These are phyloP conservation scores for Heteromeles arbutifolia DNA, from an alignment of 306 rosid genomes.

Conservation along the genomic window DNA sequence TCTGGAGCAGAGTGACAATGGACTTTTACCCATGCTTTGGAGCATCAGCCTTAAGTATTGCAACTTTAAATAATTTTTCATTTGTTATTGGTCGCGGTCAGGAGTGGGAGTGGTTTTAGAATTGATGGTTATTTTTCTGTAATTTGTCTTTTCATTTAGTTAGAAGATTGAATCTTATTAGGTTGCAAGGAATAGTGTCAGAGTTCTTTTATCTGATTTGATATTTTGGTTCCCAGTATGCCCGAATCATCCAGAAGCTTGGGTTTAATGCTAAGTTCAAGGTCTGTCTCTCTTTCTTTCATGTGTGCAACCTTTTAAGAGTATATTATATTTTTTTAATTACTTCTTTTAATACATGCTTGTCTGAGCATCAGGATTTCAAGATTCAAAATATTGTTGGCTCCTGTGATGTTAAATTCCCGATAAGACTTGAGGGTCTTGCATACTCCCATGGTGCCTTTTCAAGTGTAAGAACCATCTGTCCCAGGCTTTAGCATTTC, in stretches of 20 bases:
- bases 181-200: background rate
- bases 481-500: background rate
- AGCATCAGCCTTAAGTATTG: background rate
- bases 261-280: slow-evolving; percentile 85
- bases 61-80: background rate
- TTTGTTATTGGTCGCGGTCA: background rate
- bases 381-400: slow-evolving; percentile 94
- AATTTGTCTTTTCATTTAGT: background rate
- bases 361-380: slow-evolving; percentile 41
- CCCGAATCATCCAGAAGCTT: slow-evolving; percentile 88
- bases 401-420: slow-evolving; percentile 92
- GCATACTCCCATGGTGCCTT: slow-evolving; percentile 82
- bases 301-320: background rate
- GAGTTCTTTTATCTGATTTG: slow-evolving; percentile 1
- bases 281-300: slow-evolving; percentile 32
- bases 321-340: background rate
- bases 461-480: slow-evolving; percentile 48
- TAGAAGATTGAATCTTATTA: background rate
- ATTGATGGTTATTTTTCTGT: background rate
- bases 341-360: background rate
- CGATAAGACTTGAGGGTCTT: slow-evolving; percentile 89
- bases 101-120: background rate
- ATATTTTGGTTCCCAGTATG: slow-evolving; percentile 51
- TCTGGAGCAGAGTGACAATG: background rate
- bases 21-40: background rate